Conservation (phyloP, 192 early-diverging fungal genomes). For the Diversispora epigaea region DNA sequence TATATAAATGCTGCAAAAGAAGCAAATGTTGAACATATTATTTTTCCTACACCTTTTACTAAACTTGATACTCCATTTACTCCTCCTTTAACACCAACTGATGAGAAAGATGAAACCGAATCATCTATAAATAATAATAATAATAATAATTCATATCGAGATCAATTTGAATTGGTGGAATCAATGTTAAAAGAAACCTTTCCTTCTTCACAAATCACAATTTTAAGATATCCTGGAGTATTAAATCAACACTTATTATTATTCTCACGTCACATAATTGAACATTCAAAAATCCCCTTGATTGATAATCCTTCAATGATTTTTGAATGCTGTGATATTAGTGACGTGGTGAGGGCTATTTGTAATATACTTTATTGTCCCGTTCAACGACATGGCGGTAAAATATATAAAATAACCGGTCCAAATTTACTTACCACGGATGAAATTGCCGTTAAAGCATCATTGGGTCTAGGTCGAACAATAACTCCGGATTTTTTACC, state of each 20-base stretch:
- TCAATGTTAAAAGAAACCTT: neutral
- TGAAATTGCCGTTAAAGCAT: slow-evolving; percentile 9
- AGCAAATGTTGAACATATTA: slow-evolving; percentile 5
- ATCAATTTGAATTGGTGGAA: slow-evolving; percentile 12
- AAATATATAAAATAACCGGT: slow-evolving; percentile 8
- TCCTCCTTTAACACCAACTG: neutral
- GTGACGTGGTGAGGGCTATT: neutral
- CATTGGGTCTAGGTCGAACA: neutral
- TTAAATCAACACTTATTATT: slow-evolving; percentile 1
- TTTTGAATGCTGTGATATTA: slow-evolving; percentile 10
- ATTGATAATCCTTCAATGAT: neutral
- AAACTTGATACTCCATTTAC: neutral
- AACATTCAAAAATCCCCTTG: neutral
- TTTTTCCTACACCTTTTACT: slow-evolving; percentile 11
- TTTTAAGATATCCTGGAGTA: slow-evolving; percentile 3
- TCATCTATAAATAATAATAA: neutral
- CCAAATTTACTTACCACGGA: slow-evolving; percentile 1
- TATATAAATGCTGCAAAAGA: slow-evolving; percentile 18
- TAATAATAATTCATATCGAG: neutral
- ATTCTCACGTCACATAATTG: neutral
- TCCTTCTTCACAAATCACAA: neutral
- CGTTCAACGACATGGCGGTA: slow-evolving; percentile 4
- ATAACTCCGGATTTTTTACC: neutral
- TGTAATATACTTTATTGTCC: slow-evolving; percentile 4
- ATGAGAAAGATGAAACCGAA: neutral